Base-by-base conservation (phyloP, 2,329 filamentous ascomycete species). In the Ascochyta koolunga region DNA sequence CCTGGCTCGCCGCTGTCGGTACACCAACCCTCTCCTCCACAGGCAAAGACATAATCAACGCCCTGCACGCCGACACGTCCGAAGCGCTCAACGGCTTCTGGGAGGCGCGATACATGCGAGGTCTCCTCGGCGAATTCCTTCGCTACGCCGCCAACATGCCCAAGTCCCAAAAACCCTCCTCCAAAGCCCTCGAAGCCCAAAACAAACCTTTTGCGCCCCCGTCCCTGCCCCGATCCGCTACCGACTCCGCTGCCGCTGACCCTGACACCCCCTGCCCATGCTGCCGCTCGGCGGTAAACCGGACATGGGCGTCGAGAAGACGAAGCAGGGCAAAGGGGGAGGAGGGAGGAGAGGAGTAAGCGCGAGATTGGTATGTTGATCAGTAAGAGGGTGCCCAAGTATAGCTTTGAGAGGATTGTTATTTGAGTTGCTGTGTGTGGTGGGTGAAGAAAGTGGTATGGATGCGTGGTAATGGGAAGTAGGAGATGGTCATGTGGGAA, bases 341-440 rank as follows among this genome's bases (percentile, higher is more conserved):
- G 91, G 77, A 79, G 91, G 35, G 81, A 87, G 58, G 79, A 83
- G 71, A 84, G 90, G 63, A 91, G 82, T 64, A 80, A 79, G 64
- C 82, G 91, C 73, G 89, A 96, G 77, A 86, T 88, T 54, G 90
- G 89, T 16, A 86, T 89, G 74, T 77, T 96, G 72, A 85, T 89
- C 69, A 91, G 89, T 70, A 89, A 90, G 77, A 88, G 87, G 71
- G 88, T 93, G 58, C 89, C 89, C 50, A 86, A 88, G 62, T 96
- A 97, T 77, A 91, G 89, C 40, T 82, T 93, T 61, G 91, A 96
- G 78, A 85, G 86, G 75, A 86, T 96, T 52, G 62, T 66, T 15
- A 58, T 72, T 44, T 71, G 15, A 9, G 3, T 1, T 27, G 8
- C 5, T 24, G 22, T 24, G 22, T 8, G 22, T 24, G 22, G 1